phyloP scores from a whole-genome alignment of 345 rosid genomes.

The Eucalyptus camaldulensis region DNA sequence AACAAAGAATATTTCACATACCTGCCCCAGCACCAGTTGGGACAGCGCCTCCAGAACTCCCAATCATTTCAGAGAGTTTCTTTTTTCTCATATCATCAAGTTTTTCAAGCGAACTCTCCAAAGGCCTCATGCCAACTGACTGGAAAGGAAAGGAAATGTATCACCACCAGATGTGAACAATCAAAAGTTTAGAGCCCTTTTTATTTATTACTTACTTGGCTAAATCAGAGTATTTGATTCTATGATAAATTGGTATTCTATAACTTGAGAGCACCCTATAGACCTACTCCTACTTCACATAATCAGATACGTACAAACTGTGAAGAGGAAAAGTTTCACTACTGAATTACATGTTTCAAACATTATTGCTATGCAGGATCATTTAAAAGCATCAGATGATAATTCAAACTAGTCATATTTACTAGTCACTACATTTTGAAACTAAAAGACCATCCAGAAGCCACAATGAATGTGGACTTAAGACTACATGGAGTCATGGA shows the following conservation, averaged over 20 bases:
- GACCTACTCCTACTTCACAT: neutral
- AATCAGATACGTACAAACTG: neutral
- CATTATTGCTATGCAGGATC: neutral
- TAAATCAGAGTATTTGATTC: neutral
- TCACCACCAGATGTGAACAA: neutral
- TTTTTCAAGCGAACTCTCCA: conserved; percentile 93
- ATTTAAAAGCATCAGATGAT: neutral
- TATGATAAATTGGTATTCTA: neutral
- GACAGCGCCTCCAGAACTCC: conserved; percentile 50
- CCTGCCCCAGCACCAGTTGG: conserved; percentile 47
- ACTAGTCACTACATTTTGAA: neutral
- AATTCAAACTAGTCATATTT: neutral
- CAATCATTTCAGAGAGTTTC: conserved; percentile 94
- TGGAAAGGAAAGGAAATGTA: conserved; percentile 3
- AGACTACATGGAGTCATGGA: neutral
- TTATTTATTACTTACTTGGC: neutral
- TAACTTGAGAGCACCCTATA: neutral
- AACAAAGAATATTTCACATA: conserved; percentile 20
- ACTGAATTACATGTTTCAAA: neutral
- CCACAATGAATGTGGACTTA: neutral
- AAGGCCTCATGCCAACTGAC: conserved; percentile 98
- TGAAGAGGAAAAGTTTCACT: neutral
- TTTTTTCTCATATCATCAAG: conserved; percentile 96
- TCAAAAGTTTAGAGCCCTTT: neutral
- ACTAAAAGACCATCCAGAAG: neutral